Evolutionary conservation across 1,284 basidiomycete genomes (phyloP).

Genomic region (Phellopilus nigrolimitatus): DNA sequence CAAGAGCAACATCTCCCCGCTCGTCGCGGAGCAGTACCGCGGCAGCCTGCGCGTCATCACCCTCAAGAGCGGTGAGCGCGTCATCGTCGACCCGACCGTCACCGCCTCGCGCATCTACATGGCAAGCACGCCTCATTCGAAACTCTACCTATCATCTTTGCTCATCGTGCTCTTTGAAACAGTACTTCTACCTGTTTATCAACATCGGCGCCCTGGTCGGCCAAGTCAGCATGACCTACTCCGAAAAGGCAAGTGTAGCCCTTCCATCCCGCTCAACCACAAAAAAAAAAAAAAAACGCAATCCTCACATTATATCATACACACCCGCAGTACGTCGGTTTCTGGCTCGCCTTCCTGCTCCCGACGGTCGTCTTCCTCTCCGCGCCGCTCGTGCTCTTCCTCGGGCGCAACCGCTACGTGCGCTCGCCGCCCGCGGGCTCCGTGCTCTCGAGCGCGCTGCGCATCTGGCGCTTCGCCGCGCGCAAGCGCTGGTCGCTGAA

Average conservation of each 20-base stretch:
- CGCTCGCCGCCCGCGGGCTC: constrained; percentile 75
- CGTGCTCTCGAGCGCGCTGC: constrained; percentile 53
- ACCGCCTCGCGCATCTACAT: constrained; percentile 73
- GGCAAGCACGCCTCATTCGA: constrained; percentile 33
- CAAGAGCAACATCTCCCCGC: constrained; percentile 76
- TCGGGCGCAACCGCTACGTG: constrained; percentile 63
- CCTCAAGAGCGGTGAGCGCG: constrained; percentile 62
- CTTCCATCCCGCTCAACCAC: constrained; percentile 1
- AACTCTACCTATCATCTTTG: neutral
- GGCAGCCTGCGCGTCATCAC: constrained; percentile 49
- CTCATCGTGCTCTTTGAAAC: constrained; percentile 29
- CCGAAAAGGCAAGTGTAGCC: constrained; percentile 51
- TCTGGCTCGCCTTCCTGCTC: constrained; percentile 65
- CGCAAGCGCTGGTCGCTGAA: constrained; percentile 56
- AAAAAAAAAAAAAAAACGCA: too few relatives aligned
- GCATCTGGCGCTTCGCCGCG: constrained; percentile 46
- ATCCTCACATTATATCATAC: neutral
- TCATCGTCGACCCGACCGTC: constrained; percentile 75
- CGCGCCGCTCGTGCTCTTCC: constrained; percentile 65
- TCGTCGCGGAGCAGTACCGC: constrained; percentile 76
- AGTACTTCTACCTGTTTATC: constrained; percentile 74
- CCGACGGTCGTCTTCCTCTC: constrained; percentile 66
- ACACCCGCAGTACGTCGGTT: constrained; percentile 54
- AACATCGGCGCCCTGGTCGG: constrained; percentile 74
- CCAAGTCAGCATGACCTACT: constrained; percentile 66